Evolutionary conservation across 1,284 basidiomycete genomes (phyloP), one percentile per base, ranked within the genome.

Genomic region (Microbotryum violaceum): DNA sequence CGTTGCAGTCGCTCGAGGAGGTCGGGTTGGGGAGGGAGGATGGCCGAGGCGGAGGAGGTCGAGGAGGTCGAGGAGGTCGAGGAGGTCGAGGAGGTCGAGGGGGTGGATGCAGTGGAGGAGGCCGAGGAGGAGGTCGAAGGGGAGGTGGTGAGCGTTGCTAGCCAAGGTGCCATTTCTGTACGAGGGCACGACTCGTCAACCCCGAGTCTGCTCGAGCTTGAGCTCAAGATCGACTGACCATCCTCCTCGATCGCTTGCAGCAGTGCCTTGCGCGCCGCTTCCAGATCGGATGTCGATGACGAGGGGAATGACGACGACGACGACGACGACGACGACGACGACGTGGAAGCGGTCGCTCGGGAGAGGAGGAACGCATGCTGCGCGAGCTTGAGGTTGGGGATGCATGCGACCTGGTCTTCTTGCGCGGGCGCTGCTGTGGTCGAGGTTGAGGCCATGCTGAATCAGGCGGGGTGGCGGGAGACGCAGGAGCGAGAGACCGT

Each of bases 131-230:
- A 42, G 14, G 14, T 14, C 6, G 14, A 18, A 18, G 37, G 37
- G 37, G 37, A 42, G 37, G 37, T 18, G 37, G 37, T 42, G 37
- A 75, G 73, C 7, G 70, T 64, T 54, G 68, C 70, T 53, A 75
- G 86, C 75, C 88, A 93, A 0, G 91, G 87, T 2, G 83, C 84
- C 91, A 93, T 93, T 71, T 90, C 88, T 82, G 70, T 21, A 18
- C 4, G 47, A 27, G 6, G 14, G 2, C 6, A 46, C 14, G 46
- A n/a, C 23, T 54, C 42, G 46, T 37, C 21, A 14, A 7, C 29
- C 18, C 12, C 16, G 10, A 1, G 7, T 31, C 16, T 25, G 1
- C 7, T 25, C 33, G 48, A 50, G 46, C 16, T 47, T 16, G 12
- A 50, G 14, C 18, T n/a, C 44, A n/a, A 25, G 18, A 27, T 27